Evolutionary conservation across 805 yeast species (phyloP).

Genomic region (Nakazawaea pomicola): DNA sequence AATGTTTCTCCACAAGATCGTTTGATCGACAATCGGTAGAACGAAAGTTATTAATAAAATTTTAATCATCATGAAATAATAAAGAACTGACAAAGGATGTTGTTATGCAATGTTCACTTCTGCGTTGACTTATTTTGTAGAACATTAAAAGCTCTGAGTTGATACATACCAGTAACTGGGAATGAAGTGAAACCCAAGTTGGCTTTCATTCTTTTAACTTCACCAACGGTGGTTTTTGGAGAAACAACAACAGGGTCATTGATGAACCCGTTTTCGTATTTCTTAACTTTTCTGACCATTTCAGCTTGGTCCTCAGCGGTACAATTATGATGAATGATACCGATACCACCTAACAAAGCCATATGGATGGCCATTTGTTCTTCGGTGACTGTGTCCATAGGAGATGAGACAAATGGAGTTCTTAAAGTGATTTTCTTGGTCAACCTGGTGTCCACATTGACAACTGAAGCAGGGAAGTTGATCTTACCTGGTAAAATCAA

Average conservation of each 20-base stretch:
- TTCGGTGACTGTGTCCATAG: slow-evolving; percentile 99
- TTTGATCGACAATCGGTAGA: slow-evolving; percentile 94
- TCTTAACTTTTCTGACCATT: slow-evolving; percentile 96
- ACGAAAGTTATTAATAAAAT: slow-evolving; percentile 85
- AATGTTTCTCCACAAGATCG: slow-evolving; percentile 86
- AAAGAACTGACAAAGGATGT: no score
- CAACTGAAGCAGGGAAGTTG: slow-evolving; percentile 75
- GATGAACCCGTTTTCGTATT: slow-evolving; percentile 96
- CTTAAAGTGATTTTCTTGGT: slow-evolving; percentile 89
- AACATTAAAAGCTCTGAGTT: no score
- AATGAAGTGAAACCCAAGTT: slow-evolving; percentile 90
- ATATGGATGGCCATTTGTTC: slow-evolving; percentile 95
- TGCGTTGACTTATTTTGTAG: no score
- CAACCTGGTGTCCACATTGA: slow-evolving; percentile 76
- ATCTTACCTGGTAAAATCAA: slow-evolving; percentile 93
- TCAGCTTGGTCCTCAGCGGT: slow-evolving; percentile 96
- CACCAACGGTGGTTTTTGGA: slow-evolving; percentile 73
- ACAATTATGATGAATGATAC: slow-evolving; percentile 97
- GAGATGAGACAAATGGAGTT: slow-evolving; percentile 95
- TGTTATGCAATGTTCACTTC: no score
- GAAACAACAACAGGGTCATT: slow-evolving; percentile 86
- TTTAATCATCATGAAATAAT: slow-evolving; percentile 46
- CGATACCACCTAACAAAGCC: slow-evolving; percentile 98
- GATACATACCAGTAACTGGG: slow-evolving; percentile 97
- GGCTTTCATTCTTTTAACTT: slow-evolving; percentile 67